Base-by-base conservation (phyloP, 371 early-diverging fungal genomes). In the Rhizomucor pusillus region DNA sequence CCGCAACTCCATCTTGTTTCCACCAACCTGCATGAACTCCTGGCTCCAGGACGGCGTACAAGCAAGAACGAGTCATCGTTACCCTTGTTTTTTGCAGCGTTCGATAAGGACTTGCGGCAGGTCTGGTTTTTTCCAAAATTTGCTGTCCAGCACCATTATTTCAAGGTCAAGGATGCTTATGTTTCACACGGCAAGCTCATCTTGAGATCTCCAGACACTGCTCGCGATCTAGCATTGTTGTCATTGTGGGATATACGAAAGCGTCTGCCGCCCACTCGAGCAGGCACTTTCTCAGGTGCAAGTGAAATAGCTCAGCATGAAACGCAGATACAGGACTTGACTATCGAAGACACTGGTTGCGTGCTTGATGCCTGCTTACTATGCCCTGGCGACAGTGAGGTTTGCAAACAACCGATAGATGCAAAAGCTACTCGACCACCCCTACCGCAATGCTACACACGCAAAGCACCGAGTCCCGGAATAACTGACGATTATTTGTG, bases 111-210 rank as follows among this genome's bases (percentile, higher is more conserved):
- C 0, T 37, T 60, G 47, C 56, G 65, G 16, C 43, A 62, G 37
- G 50, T 77, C 19, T 77, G 77, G 71, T 60, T 66, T 16, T 20
- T 59, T 7, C 77, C 77, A 12, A 53, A 62, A 23, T 66, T 67
- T 49, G 40, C 39, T 34, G 37, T 56, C 10, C 33, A 50, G 9
- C 56, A 62, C 2, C 50, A 71, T 33, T 77, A 59, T 58, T 77
- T 77, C 39, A 53, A 56, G 54, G 74, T 77, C 1, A 73, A 77
- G 53, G 67, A 73, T 67, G 56, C 65, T 0, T 77, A 73, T 66
- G 77, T 77, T 18, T 73, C 69, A 22, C 77, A 77, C 55, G 77
- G 77, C 7, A 77, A 73, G 45, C 55, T 77, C 43, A 51, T 77
- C 11, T 23, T 77, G 23, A 43, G 67, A 43, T 56, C 56, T 16